phyloP scores from a whole-genome alignment of 345 rosid species.

The Linum trigynum region DNA sequence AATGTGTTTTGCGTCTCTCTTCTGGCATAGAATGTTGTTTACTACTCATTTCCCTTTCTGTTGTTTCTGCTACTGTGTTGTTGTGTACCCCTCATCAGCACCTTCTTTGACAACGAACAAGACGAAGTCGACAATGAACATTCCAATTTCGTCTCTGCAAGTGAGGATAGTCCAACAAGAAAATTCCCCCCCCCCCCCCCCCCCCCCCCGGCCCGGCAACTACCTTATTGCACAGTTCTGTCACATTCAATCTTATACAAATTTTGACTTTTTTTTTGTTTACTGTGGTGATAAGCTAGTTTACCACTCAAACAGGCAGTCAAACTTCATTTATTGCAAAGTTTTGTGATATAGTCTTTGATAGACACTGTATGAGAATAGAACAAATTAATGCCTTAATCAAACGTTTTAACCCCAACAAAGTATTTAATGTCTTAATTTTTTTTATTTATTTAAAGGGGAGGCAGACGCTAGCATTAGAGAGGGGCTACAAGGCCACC shows the following conservation, averaged over 20 bases:
- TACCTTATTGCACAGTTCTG: background rate
- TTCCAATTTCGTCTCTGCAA: conserved; percentile 21
- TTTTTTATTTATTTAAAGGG: too few species aligned
- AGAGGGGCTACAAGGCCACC: too few species aligned
- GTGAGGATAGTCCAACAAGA: conserved; percentile 21
- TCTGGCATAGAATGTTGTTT: conserved; percentile 82
- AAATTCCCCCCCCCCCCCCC: background rate
- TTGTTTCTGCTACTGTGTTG: conserved; percentile 85
- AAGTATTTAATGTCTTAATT: too few species aligned
- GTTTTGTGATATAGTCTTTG: too few species aligned
- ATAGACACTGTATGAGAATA: too few species aligned
- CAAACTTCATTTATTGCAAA: too few species aligned
- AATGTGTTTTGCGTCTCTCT: conserved; percentile 79
- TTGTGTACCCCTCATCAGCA: conserved; percentile 72
- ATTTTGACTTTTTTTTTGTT: background rate
- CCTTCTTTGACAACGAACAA: conserved; percentile 50
- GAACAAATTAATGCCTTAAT: too few species aligned
- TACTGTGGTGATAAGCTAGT: too few species aligned
- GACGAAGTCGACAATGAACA: conserved; percentile 26
- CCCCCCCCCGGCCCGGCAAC: too few species aligned
- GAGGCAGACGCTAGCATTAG: too few species aligned
- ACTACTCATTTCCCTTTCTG: conserved; percentile 88
- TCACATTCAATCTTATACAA: background rate
- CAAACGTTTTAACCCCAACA: too few species aligned
- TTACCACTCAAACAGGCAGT: too few species aligned